These are phyloP conservation scores for Cyberlindnera mycetangii DNA, from an alignment of 805 yeast genomes.

Conservation along the genomic window DNA sequence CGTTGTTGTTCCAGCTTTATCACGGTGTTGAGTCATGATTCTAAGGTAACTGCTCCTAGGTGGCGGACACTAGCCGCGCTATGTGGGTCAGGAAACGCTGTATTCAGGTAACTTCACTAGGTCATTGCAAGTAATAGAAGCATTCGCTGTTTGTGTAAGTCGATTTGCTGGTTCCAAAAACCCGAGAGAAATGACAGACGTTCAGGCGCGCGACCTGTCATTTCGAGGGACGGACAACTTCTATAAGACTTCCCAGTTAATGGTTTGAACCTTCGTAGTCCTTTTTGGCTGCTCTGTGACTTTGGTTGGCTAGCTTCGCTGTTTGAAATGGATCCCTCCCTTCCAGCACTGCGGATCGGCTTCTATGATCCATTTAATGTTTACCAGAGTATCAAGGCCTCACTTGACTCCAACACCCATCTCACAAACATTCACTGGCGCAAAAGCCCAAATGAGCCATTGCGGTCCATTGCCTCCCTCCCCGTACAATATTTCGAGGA, in stretches of 20 bases:
- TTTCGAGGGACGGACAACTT: not conserved
- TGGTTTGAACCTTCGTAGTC: not conserved
- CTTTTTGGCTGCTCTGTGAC: not conserved
- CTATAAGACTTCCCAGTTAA: not conserved
- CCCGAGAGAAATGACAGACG: conserved; percentile 1
- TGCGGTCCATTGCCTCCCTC: conserved; percentile 61
- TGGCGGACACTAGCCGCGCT: not conserved
- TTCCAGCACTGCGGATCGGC: conserved; percentile 36
- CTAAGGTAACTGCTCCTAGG: not conserved
- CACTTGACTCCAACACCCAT: conserved; percentile 46
- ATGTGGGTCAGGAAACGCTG: not conserved
- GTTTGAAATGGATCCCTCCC: not conserved
- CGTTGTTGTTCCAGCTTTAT: not conserved
- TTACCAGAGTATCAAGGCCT: conserved; percentile 41
- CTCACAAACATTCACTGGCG: conserved; percentile 73
- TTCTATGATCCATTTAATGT: conserved; percentile 76
- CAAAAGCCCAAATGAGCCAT: conserved; percentile 43
- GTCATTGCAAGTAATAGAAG: not conserved
- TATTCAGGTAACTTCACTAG: not conserved
- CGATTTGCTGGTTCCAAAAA: not conserved
- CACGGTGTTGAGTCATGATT: not conserved
- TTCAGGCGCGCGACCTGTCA: not conserved
- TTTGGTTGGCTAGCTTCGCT: not conserved
- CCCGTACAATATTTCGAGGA: conserved; percentile 57
- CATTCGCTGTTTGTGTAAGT: conserved; percentile 1